phyloP scores from a whole-genome alignment of 352 stramenopile species.

The Globisporangium nagaii region DNA sequence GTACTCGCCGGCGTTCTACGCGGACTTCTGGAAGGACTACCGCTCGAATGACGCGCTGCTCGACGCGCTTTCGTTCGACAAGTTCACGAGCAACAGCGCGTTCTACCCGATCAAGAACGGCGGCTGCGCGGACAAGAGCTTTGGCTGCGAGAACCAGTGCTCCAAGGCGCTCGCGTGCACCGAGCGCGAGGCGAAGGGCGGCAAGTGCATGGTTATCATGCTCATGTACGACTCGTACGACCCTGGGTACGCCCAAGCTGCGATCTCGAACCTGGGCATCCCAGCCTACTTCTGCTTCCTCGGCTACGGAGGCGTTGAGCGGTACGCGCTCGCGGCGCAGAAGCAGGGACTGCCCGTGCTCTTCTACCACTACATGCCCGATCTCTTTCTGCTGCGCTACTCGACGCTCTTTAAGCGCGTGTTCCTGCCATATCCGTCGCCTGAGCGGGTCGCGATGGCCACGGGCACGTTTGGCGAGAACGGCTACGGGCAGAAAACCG shows the following conservation, averaged over 20 bases:
- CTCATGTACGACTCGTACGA: conserved; percentile 46
- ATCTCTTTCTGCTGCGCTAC: conserved; percentile 36
- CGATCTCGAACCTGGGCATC: conserved; percentile 39
- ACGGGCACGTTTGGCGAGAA: conserved; percentile 41
- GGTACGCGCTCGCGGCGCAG: conserved; percentile 29
- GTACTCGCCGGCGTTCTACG: conserved; percentile 18
- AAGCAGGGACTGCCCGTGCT: conserved; percentile 18
- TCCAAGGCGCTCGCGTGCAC: conserved; percentile 38
- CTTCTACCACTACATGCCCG: conserved; percentile 55
- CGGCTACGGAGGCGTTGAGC: conserved; percentile 27
- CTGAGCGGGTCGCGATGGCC: conserved; percentile 21
- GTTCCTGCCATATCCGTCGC: conserved; percentile 24
- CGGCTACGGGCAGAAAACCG: conserved; percentile 33
- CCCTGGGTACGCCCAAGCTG: conserved; percentile 34
- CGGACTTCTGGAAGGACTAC: conserved; percentile 56
- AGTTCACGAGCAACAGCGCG: conserved; percentile 19
- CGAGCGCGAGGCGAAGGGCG: conserved; percentile 16
- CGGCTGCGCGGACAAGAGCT: conserved; percentile 25
- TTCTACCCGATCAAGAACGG: conserved; percentile 25
- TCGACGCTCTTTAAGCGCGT: conserved; percentile 35
- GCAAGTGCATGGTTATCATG: conserved; percentile 36
- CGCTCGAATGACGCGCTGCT: conserved; percentile 30
- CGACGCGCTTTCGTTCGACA: conserved; percentile 12
- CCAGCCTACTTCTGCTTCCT: conserved; percentile 67
- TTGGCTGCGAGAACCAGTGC: conserved; percentile 47